These are phyloP conservation scores for Claviceps spartinae DNA, from an alignment of 2,329 filamentous ascomycete species.

Conservation along the genomic window DNA sequence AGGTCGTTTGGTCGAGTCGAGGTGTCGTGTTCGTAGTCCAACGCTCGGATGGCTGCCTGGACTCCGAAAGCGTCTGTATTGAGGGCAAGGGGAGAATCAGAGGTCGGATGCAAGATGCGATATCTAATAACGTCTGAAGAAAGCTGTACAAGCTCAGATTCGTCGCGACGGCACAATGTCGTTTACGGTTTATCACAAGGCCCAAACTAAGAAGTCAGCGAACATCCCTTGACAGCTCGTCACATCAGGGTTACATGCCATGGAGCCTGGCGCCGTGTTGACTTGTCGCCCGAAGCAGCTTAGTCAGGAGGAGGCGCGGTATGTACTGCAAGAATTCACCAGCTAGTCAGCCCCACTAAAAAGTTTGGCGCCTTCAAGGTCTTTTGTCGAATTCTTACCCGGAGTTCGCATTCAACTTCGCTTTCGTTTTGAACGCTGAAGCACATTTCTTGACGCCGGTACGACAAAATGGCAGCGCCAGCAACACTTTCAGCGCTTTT, in stretches of 20 bases:
- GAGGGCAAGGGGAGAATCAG: not conserved
- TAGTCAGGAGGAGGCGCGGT: slow-evolving; percentile 7
- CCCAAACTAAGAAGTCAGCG: not conserved
- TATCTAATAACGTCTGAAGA: not conserved
- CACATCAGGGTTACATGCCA: not conserved
- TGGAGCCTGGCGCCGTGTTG: not conserved
- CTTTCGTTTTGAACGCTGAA: not conserved
- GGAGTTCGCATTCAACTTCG: not conserved
- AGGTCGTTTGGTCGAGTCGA: not conserved
- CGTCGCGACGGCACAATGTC: not conserved
- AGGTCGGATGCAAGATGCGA: not conserved
- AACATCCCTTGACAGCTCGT: not conserved
- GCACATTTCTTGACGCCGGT: no score
- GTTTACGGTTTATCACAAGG: not conserved
- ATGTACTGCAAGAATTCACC: not conserved
- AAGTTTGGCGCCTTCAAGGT: slow-evolving; percentile 7
- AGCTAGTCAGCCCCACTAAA: slow-evolving; percentile 10
- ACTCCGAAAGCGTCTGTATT: not conserved
- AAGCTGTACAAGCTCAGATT: not conserved
- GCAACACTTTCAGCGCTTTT: slow-evolving; percentile 36
- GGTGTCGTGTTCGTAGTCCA: not conserved
- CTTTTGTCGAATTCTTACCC: not conserved
- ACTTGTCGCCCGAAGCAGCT: slow-evolving; percentile 7
- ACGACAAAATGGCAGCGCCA: slow-evolving; percentile 31
- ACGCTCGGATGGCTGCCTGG: not conserved